These are phyloP conservation scores for Hericium rajendrae DNA, from an alignment of 768 basidiomycete species.

Conservation along the genomic window DNA sequence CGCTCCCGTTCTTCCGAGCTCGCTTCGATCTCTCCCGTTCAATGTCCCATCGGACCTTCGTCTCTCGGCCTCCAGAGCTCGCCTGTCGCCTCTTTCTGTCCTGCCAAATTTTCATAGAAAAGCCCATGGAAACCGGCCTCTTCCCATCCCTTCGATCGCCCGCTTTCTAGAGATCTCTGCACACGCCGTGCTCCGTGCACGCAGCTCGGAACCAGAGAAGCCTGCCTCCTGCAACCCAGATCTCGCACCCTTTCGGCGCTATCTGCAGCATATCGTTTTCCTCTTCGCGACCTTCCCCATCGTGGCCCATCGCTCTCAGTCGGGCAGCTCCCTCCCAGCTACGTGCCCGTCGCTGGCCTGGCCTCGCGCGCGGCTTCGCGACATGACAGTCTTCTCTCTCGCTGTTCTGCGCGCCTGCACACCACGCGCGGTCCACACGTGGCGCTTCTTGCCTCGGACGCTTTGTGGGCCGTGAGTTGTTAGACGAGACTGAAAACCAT, in stretches of 20 bases:
- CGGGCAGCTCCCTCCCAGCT: not conserved
- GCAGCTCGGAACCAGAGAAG: not conserved
- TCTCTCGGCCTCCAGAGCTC: too few relatives aligned
- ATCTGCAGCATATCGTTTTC: not conserved
- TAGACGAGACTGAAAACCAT: too few relatives aligned
- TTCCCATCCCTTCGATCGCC: not conserved
- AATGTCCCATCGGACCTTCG: too few relatives aligned
- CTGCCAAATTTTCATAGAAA: too few relatives aligned
- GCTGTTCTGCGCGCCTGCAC: too few relatives aligned
- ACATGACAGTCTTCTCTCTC: too few relatives aligned
- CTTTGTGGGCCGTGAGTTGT: too few relatives aligned
- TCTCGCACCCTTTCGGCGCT: not conserved
- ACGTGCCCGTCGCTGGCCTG: not conserved
- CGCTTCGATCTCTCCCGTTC: too few relatives aligned
- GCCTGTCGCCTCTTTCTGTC: too few relatives aligned
- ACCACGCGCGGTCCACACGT: not conserved
- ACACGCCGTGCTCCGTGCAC: not conserved
- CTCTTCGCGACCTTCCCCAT: not conserved
- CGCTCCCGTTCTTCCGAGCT: too few relatives aligned
- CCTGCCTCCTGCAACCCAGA: not conserved
- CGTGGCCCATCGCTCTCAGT: not conserved
- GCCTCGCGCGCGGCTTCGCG: too few relatives aligned
- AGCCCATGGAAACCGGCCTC: constrained; percentile 5
- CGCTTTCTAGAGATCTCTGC: constrained; percentile 7
- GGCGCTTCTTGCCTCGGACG: not conserved